Evolutionary conservation across 2,329 filamentous ascomycete genomes (phyloP), one percentile per base, ranked within the genome.

Genomic region (Leptodontidium sp.): DNA sequence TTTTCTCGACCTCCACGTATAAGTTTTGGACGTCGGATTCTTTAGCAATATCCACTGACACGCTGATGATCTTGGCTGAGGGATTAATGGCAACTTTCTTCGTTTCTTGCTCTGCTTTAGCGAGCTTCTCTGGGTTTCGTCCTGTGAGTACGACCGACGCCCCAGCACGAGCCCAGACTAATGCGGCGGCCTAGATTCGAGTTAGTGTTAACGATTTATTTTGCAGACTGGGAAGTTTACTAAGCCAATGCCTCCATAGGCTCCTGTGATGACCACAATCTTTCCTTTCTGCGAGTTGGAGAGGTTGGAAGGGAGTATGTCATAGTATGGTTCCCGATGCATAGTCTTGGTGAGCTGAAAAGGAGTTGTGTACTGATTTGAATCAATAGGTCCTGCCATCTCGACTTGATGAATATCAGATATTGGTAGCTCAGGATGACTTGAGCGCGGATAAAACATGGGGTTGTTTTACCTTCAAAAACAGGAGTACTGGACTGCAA

Each of bases 61-160:
- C 59, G 38, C 1, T 74, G 26, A 17, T 73, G 57, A 7, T 65
- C 70, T 68, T 2, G 64, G 15, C 0, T 68, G 68, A 24, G 55
- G 68, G 38, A 71, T 62, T 0, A 53, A 6, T 80, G 9, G 32
- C 83, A 0, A 82, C 82, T 70, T 83, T 84, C 67, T 81, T 82
- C 59, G 84, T 71, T 24, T 71, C 58, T 45, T 74, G 69, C 43
- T 35, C 66, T 66, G 26, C 66, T 17, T 61, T 40, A 8, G 64
- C 63, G 1, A 71, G 59, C 58, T 67, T 69, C 1, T 68, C 21
- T 5, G 63, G n/a, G 26, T 72, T 69, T 24, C 78, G 77, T 26
- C 75, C 78, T 4, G 76, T 73, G 24, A 79, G 73, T 1, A 79
- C 72, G 17, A 79, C 76, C 17, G 71, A 70, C 24, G 77, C 77